These are phyloP conservation scores for Oryza meridionalis DNA, from an alignment of 176 grass and related monocot species.

Conservation along the genomic window DNA sequence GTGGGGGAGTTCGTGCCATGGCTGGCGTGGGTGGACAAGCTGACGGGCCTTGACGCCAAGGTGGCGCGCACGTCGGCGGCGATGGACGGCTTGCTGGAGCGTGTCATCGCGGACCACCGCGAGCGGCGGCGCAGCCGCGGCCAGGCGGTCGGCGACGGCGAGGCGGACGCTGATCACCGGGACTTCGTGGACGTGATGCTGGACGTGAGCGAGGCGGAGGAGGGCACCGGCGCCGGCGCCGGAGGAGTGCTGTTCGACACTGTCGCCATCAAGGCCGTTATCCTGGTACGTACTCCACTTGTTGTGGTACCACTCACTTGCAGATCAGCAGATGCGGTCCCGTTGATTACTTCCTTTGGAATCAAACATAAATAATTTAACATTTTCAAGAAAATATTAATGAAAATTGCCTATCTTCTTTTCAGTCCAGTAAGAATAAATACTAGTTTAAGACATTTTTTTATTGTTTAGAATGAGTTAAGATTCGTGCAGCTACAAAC, in stretches of 20 bases:
- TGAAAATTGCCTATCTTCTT: too few species aligned
- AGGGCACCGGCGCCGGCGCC: background rate
- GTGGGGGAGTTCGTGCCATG: conserved; percentile 57
- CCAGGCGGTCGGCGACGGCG: background rate
- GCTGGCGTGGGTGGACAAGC: conserved; percentile 52
- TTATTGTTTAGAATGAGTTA: too few species aligned
- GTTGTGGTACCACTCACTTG: background rate
- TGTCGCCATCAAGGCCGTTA: conserved; percentile 43
- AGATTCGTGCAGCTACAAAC: too few species aligned
- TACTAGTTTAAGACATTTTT: too few species aligned
- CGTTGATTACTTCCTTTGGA: background rate
- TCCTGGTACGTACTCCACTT: conserved; percentile 16
- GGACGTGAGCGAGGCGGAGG: conserved; percentile 39
- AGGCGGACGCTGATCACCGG: background rate
- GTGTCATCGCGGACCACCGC: conserved; percentile 43
- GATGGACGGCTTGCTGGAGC: conserved; percentile 44
- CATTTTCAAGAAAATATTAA: too few species aligned
- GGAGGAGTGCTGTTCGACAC: conserved; percentile 7
- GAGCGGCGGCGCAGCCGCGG: background rate
- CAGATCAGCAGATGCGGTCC: too few species aligned
- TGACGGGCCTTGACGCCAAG: conserved; percentile 42
- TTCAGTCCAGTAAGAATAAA: too few species aligned
- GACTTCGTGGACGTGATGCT: conserved; percentile 54
- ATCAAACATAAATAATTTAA: too few species aligned
- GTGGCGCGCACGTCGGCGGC: conserved; percentile 13